Conservation (phyloP, 2,329 filamentous ascomycete genomes). For the Trichophyton schoenleinii region DNA sequence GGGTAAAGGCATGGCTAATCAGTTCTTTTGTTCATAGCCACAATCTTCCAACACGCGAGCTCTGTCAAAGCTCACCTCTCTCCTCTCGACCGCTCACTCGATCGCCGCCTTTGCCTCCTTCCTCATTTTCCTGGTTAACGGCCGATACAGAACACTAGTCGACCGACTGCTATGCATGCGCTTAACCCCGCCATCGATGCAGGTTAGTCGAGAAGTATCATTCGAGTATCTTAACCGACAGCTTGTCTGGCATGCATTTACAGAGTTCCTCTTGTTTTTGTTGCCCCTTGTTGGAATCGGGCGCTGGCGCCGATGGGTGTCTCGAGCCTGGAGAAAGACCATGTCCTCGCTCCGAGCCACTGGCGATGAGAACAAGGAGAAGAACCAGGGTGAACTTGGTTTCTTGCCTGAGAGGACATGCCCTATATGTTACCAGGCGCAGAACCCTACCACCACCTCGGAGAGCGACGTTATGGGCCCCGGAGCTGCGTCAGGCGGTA, state of each 20-base stretch:
- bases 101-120: slow-evolving; percentile 74
- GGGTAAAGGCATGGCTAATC: background rate
- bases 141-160: slow-evolving; percentile 77
- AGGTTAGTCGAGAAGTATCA: slow-evolving; percentile 80
- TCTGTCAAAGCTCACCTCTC: slow-evolving; percentile 57
- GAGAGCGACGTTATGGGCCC: slow-evolving; percentile 67
- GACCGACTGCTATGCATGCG: slow-evolving; percentile 76
- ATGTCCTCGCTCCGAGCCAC: slow-evolving; percentile 47
- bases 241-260: slow-evolving; percentile 99
- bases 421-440: slow-evolving; percentile 91
- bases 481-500: slow-evolving; percentile 51
- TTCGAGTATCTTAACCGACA: slow-evolving; percentile 97
- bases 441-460: slow-evolving; percentile 58
- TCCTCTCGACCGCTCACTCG: slow-evolving; percentile 62
- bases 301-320: slow-evolving; percentile 83
- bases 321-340: slow-evolving; percentile 70
- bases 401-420: slow-evolving; percentile 91
- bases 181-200: slow-evolving; percentile 69
- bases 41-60: slow-evolving; percentile 39
- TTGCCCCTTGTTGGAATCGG: slow-evolving; percentile 93
- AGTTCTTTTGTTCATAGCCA: slow-evolving; percentile 3
- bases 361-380: slow-evolving; percentile 40
- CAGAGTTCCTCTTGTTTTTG: slow-evolving; percentile 92
- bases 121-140: slow-evolving; percentile 79
- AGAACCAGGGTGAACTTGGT: slow-evolving; percentile 58